A percentile compares a stretch with the other conserved stretches of the same genome.
Evolutionary conservation across 148 eudicot genomes (phyloP).

Genomic region (Chenopodium album): DNA sequence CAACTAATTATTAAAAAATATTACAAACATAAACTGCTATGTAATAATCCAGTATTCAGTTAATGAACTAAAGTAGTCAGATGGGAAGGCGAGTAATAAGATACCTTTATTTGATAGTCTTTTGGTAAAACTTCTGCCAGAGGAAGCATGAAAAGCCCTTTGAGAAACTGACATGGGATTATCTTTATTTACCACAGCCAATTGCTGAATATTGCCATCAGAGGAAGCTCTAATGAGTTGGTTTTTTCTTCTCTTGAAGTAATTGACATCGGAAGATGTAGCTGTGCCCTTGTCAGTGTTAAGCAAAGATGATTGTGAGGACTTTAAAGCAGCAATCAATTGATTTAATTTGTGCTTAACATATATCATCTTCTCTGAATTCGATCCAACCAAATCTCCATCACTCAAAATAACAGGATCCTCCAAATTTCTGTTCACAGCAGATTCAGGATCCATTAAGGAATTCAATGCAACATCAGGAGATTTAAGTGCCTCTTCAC

Average conservation of each 20-base stretch:
- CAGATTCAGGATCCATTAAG: conserved; percentile 38
- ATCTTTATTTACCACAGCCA: conserved; percentile 28
- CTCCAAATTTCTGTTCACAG: conserved; percentile 31
- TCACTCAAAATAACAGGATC: conserved; percentile 44
- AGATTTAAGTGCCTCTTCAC: conserved; percentile 26
- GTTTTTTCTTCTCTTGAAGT: conserved; percentile 72
- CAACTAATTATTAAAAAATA: not conserved
- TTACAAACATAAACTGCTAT: not conserved
- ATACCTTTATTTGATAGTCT: conserved; percentile 49
- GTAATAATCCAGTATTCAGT: not conserved
- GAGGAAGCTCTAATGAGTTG: conserved; percentile 75
- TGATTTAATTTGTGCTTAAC: conserved; percentile 79
- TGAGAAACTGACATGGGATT: conserved; percentile 29
- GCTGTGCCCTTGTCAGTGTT: conserved; percentile 35
- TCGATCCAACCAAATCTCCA: conserved; percentile 35
- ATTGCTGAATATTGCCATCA: conserved; percentile 40
- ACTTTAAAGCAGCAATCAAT: conserved; percentile 64
- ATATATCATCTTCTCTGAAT: conserved; percentile 45
- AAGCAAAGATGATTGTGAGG: conserved; percentile 41
- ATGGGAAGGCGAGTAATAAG: not conserved
- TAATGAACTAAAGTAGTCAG: not conserved
- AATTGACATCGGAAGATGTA: conserved; percentile 49
- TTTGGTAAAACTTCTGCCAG: conserved; percentile 43
- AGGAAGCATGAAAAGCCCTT: conserved; percentile 28
- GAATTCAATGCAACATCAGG: conserved; percentile 31